These are phyloP conservation scores for Neurospora sp. DNA, from an alignment of 495 filamentous ascomycete genomes.

Conservation along the genomic window DNA sequence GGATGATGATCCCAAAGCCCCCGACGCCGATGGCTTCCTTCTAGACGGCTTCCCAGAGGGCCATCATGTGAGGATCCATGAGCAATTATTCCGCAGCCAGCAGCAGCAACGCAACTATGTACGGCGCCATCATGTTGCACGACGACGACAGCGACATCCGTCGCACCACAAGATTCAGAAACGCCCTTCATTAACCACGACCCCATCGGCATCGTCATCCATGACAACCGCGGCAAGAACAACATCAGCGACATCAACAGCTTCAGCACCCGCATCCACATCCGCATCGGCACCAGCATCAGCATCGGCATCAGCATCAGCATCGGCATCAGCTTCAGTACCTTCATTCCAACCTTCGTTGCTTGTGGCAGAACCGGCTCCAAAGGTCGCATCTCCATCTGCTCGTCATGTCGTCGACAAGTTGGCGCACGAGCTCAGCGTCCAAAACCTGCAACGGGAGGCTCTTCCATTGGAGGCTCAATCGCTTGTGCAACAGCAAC, in stretches of 20 bases:
- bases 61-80: background rate
- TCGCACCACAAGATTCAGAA: background rate
- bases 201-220: background rate
- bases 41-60: background rate
- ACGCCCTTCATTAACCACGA: background rate
- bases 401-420: conserved; percentile 12
- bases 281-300: background rate
- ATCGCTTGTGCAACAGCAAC: background rate
- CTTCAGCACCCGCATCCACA: background rate
- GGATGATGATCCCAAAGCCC: background rate
- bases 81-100: background rate
- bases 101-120: background rate
- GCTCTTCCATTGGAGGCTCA: background rate
- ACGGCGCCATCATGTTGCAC: background rate
- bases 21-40: background rate
- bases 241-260: background rate
- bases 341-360: background rate
- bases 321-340: background rate
- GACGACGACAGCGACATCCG: background rate
- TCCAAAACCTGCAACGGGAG: conserved; percentile 19
- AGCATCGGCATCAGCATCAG: background rate
- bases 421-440: conserved; percentile 26
- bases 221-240: background rate
- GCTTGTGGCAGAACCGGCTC: background rate
- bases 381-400: background rate